Conservation (phyloP, 352 stramenopile species). For the Globisporangium camurandrum region DNA sequence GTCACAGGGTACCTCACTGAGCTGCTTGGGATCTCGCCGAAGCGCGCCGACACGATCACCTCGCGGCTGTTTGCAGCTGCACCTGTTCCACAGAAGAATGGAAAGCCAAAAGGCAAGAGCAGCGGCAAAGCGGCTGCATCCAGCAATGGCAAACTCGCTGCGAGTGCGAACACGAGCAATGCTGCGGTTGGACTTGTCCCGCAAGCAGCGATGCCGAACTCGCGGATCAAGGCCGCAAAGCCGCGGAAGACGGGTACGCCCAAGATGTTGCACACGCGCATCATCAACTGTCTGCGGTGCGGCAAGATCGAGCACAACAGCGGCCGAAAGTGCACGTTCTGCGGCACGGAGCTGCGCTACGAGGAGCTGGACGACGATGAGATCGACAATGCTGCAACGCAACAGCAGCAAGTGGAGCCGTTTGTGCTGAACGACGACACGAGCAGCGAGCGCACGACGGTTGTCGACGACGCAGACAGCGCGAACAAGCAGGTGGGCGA, state of each 20-base stretch:
- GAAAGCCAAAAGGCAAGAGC: background rate
- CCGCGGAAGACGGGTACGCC: slow-evolving; percentile 26
- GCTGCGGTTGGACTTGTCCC: slow-evolving; percentile 23
- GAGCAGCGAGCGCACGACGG: slow-evolving; percentile 29
- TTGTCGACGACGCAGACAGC: slow-evolving; percentile 37
- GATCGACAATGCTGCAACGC: slow-evolving; percentile 24
- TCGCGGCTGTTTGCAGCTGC: slow-evolving; percentile 27
- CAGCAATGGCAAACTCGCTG: background rate
- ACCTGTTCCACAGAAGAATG: background rate
- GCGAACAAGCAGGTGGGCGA: slow-evolving; percentile 23
- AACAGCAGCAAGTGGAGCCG: slow-evolving; percentile 47
- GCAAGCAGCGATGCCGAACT: slow-evolving; percentile 28
- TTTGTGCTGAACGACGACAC: slow-evolving; percentile 43
- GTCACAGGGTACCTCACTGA: slow-evolving; percentile 54
- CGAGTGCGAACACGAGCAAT: background rate
- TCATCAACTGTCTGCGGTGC: slow-evolving; percentile 71
- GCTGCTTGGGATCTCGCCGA: slow-evolving; percentile 43
- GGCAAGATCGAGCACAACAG: slow-evolving; percentile 62
- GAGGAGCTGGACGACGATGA: slow-evolving; percentile 28
- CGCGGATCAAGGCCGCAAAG: slow-evolving; percentile 38
- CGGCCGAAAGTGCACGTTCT: slow-evolving; percentile 44
- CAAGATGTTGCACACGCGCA: slow-evolving; percentile 40
- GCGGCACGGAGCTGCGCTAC: slow-evolving; percentile 47
- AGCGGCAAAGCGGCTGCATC: no score
- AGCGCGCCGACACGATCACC: slow-evolving; percentile 41